Base-by-base conservation (phyloP, 768 basidiomycete species). In the Suillus luteus region DNA sequence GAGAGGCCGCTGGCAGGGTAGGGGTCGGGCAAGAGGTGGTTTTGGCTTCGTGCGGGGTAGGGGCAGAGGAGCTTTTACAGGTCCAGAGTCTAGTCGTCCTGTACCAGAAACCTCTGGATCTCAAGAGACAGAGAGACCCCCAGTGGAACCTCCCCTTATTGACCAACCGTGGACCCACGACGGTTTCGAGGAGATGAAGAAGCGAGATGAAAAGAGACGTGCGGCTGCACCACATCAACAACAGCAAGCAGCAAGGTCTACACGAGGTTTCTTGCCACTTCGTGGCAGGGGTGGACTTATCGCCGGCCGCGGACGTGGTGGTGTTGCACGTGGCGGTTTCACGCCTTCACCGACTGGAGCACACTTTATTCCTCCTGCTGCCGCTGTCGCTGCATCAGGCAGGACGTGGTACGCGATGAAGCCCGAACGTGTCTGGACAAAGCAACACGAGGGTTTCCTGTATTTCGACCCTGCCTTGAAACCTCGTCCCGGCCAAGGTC, bases 121-220 rank as follows among this genome's bases (percentile, higher is more conserved):
- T 46, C 69, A 70, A 52, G 70, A 69, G 15, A 65, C 63, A 27
- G 72, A 72, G 41, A 71, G 54, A 27, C 49, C 58, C 1, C 52
- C 66, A 59, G 27, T 62, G 41, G 78, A 82, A 31, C 66, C 85
- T 6, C 85, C 87, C 5, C 86, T 86, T 14, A 83, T 90, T 49
- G 90, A 93, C 65, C 84, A 81, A 43, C 74, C 85, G 3, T 95
- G 93, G 93, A 87, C 83, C 0, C 93, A 95, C 71, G 92, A 93
- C 71, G 92, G 93, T 2, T 96, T 89, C 66, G 92, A 94, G 74
- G 92, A 96, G 78, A 85, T 94, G 85, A 92, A 86, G 76, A 82
- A 81, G 61, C 84, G 83, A 68, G 92, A 93, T 64, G 90, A 92
- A 63, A 81, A 82, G 60, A 77, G 77, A 44, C 69, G 73, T 7